Evolutionary conservation across 1,284 basidiomycete species (phyloP).

Genomic region (Gomphus sp.): DNA sequence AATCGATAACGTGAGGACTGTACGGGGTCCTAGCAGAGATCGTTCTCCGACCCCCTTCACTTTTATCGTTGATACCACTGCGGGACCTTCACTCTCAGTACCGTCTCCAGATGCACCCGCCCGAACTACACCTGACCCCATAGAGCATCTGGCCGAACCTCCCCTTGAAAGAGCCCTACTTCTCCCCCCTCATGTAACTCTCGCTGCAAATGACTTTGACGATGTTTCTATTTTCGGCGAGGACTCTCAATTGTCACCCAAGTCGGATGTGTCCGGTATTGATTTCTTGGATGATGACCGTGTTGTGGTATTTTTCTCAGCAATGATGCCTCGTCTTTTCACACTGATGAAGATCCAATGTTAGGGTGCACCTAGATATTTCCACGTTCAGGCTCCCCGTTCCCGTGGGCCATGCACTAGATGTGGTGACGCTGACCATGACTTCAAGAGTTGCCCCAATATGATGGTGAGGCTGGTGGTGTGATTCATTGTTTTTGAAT

Average conservation of each 20-base stretch:
- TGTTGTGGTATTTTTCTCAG: slow-evolving; percentile 33
- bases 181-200: slow-evolving; percentile 56
- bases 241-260: slow-evolving; percentile 29
- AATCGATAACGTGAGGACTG: background rate
- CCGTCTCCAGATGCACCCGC: background rate
- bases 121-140: background rate
- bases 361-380: slow-evolving; percentile 12
- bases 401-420: slow-evolving; percentile 45
- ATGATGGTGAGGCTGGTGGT: slow-evolving; percentile 43
- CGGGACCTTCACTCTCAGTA: background rate
- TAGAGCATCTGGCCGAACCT: background rate
- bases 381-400: slow-evolving; percentile 41
- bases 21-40: background rate
- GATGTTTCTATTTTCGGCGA: slow-evolving; percentile 29
- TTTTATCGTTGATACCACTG: slow-evolving; percentile 5
- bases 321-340: background rate
- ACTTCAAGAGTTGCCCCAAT: slow-evolving; percentile 52
- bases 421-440: slow-evolving; percentile 64
- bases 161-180: slow-evolving; percentile 26
- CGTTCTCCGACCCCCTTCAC: background rate
- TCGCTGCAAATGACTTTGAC: slow-evolving; percentile 29
- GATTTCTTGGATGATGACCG: slow-evolving; percentile 68
- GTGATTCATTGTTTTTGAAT: slow-evolving; percentile 1
- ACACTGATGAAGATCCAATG: background rate
- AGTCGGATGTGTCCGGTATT: slow-evolving; percentile 47